Base-by-base conservation (phyloP, 306 rosid genomes). In the Arachis hypogaea region DNA sequence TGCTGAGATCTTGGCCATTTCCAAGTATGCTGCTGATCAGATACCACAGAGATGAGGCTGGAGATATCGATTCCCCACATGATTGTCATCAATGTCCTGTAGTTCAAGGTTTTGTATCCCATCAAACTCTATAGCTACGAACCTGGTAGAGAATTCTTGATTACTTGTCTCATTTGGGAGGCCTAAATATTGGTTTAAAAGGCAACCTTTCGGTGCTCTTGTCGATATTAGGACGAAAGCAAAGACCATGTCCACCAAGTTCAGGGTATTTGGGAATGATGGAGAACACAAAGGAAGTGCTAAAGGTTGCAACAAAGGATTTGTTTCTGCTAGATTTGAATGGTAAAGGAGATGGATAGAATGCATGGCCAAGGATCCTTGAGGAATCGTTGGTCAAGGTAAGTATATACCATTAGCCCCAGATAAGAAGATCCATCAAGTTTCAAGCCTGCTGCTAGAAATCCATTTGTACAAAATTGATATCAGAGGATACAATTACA, bases 231-330 rank as follows among this genome's bases (percentile, higher is more conserved):
- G 72, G 66, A 66, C 44, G 5, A 77, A 76, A n/a, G 78, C 73
- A 9, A n/a, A 81, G 77, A 60, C 81, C 81, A 1, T 76, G 78
- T 22, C 81, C 78, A n/a, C 72, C 58, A 16, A 76, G 71, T 47
- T 72, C 78, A 29, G 66, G 81, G 44, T 59, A 76, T 49, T 43
- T 66, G 2, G 82, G 85, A 81, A 44, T 33, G 7, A 73, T 77
- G 44, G 77, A 77, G 56, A 77, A 73, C 44, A 41, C 73, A 55
- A 77, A 82, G 70, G 46, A 68, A 43, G 85, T 77, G 77, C 82
- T 73, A 8, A 77, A 56, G 66, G 49, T 68, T 47, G 80, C 40
- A 73, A 44, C 42, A 42, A n/a, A 12, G n/a, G 46, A 45, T 50
- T 72, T 62, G 30, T 55, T 68, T 67, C 47, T 73, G 64, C 52